Evolutionary conservation across 1,284 basidiomycete genomes (phyloP), one percentile per base, ranked within the genome.

Genomic region (Cystobasidium slooffiae): DNA sequence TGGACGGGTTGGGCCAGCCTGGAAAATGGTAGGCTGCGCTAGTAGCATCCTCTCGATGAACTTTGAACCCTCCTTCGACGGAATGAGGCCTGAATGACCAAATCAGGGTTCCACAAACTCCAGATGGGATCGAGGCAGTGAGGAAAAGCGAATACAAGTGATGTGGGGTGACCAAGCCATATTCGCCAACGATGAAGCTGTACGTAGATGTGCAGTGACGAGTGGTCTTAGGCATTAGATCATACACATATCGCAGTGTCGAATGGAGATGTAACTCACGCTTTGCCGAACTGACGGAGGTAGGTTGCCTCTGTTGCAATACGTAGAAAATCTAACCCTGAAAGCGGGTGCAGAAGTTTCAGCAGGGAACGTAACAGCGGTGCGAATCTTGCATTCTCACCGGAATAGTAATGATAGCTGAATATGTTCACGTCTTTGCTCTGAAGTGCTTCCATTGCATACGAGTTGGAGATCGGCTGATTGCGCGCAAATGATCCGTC

Each of bases 181-280:
- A 79, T 67, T 82, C 81, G 46, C 80, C 81, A 6, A 79, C 79
- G 16, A 82, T 67, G 68, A 81, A 80, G n/a, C n/a, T n/a, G n/a
- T n/a, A n/a, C n/a, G n/a, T n/a, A n/a, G n/a, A n/a, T n/a, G n/a
- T n/a, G n/a, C n/a, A n/a, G n/a, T n/a, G n/a, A n/a, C n/a, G n/a
- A n/a, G n/a, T n/a, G n/a, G n/a, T n/a, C n/a, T n/a, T n/a, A n/a
- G n/a, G n/a, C n/a, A n/a, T n/a, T n/a, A n/a, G n/a, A n/a, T n/a
- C n/a, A n/a, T n/a, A n/a, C n/a, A n/a, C n/a, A n/a, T n/a, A n/a
- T n/a, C n/a, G n/a, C n/a, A n/a, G n/a, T n/a, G n/a, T n/a, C n/a
- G n/a, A n/a, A n/a, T n/a, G n/a, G n/a, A n/a, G n/a, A n/a, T n/a
- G n/a, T n/a, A n/a, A n/a, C n/a, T n/a, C n/a, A 79, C 76, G 75